Evolutionary conservation across 139 green algal species (phyloP).

Genomic region (Tetratostichococcus sp.): DNA sequence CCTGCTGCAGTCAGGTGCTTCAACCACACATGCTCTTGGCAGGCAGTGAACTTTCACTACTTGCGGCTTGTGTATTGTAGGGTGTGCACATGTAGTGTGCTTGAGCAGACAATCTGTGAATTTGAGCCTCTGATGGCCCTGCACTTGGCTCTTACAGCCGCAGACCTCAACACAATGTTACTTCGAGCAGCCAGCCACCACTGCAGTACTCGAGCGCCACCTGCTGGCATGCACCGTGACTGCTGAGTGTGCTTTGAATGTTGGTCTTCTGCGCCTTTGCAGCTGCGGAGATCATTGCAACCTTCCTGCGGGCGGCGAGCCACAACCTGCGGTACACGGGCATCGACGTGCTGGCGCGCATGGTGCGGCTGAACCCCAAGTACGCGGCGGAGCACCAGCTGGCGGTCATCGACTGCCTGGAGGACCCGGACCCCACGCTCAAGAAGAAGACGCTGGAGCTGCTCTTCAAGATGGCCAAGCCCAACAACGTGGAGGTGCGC

Average conservation of each 20-base stretch:
- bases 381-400: slow-evolving; percentile 81
- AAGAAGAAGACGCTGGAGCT: slow-evolving; percentile 94
- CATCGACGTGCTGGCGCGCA: slow-evolving; percentile 75
- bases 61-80: no score
- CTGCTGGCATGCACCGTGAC: no score
- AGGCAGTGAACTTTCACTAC: no score
- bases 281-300: slow-evolving; percentile 66
- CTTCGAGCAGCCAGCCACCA: no score
- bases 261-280: no score
- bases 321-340: slow-evolving; percentile 88
- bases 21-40: not conserved
- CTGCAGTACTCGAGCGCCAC: no score
- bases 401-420: slow-evolving; percentile 95
- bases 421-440: slow-evolving; percentile 91
- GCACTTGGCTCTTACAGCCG: no score
- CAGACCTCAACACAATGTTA: no score
- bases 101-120: no score
- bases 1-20: slow-evolving; percentile 67
- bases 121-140: no score
- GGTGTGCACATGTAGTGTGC: no score
- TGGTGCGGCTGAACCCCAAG: slow-evolving; percentile 69
- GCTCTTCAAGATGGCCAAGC: slow-evolving; percentile 92
- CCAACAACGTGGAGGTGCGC: slow-evolving; percentile 85
- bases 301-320: slow-evolving; percentile 69
- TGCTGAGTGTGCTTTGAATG: no score